Evolutionary conservation across 2,329 filamentous ascomycete species (phyloP), one percentile per base, ranked within the genome.

Genomic region (Trichoderma brevicompactum): DNA sequence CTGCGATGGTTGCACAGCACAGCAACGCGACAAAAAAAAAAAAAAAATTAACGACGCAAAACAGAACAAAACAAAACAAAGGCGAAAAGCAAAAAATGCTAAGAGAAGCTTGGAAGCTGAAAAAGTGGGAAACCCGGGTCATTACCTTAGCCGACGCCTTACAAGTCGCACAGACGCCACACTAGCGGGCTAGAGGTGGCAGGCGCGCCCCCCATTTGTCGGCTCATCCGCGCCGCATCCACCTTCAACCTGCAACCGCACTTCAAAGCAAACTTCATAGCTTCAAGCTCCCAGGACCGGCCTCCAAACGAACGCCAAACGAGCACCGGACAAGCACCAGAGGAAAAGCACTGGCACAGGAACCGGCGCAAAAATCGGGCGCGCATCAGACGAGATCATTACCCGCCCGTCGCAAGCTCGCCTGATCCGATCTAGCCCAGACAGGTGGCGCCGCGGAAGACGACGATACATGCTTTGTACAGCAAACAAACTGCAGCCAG

Each of bases 401-500:
- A 12, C 46, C 59, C 36, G 36, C 15, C 34, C 50, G 40, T 62
- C 59, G 59, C 60, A 53, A 38, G 23, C 41, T 44, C 49, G 40
- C 32, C 28, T 38, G 48, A 48, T 13, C 48, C n/a, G 49, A 53
- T 54, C 28, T 63, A 63, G 60, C 32, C 60, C 60, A 54, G n/a
- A 28, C 60, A 44, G 49, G 60, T 63, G 60, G 60, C 60, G 60
- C 49, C 41, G 60, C 48, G 50, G 60, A 53, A 54, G 40, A 44
- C 44, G 23, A 34, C 58, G 36, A 60, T 23, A 34, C 55, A 17
- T 36, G 55, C 55, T 36, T 36, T 46, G 55, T 38, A 38, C 46
- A 38, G 60, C 49, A 54, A 63, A 38, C 60, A 63, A 40, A 54
- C 49, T 63, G 60, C 60, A 63, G 60, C 59, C 59, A 62, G 49